These are phyloP conservation scores for Spongiforma sp. DNA, from an alignment of 1,284 basidiomycete species.

Conservation along the genomic window DNA sequence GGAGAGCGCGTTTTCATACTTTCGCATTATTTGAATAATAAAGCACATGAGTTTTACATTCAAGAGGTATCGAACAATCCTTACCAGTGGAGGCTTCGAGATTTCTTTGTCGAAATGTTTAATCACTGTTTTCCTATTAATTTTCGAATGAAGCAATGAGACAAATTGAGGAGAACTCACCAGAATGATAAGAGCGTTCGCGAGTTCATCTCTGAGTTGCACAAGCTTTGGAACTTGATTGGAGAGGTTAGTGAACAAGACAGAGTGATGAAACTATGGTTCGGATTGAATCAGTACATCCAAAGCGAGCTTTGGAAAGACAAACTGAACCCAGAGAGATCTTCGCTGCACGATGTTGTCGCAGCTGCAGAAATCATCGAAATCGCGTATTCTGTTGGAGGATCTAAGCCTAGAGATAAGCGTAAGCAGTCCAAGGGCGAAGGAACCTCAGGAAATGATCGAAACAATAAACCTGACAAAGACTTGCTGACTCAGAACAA, in stretches of 20 bases:
- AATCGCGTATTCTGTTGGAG: no score
- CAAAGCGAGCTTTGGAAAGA: slow-evolving; percentile 37
- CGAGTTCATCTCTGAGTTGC: slow-evolving; percentile 27
- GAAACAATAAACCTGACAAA: no score
- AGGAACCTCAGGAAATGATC: no score
- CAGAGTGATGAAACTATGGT: slow-evolving; percentile 38
- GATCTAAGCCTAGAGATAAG: no score
- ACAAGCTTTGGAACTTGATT: slow-evolving; percentile 33
- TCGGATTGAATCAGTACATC: no score
- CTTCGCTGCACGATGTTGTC: not conserved
- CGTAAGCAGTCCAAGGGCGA: no score
- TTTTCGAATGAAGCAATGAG: slow-evolving; percentile 11
- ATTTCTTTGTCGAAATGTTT: slow-evolving; percentile 36
- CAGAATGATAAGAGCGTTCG: slow-evolving; percentile 28
- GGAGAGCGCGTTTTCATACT: slow-evolving; percentile 37
- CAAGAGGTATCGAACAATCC: slow-evolving; percentile 35
- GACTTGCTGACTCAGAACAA: no score
- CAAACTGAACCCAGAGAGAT: slow-evolving; percentile 6
- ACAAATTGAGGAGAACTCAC: slow-evolving; percentile 20
- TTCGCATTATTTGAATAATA: slow-evolving; percentile 38
- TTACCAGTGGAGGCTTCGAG: slow-evolving; percentile 18
- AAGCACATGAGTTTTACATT: slow-evolving; percentile 47
- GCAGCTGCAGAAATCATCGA: not conserved
- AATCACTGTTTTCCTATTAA: slow-evolving; percentile 36
- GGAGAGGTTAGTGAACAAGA: slow-evolving; percentile 29